Base-by-base conservation (phyloP, 2,329 filamentous ascomycete species). In the Mycocentrospora acerina region DNA sequence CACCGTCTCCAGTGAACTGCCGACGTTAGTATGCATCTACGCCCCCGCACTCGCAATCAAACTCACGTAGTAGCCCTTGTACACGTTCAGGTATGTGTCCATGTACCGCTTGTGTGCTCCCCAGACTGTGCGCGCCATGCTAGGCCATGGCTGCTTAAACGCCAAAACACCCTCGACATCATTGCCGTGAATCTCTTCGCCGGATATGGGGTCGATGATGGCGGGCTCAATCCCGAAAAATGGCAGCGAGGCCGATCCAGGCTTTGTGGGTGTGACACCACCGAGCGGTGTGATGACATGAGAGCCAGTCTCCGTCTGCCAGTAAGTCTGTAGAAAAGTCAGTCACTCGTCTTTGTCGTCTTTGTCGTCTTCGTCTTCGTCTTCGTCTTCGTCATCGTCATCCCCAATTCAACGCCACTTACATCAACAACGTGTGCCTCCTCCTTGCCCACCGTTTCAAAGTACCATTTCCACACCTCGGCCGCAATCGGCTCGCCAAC, bases 391-490 rank as follows among this genome's bases (percentile, higher is more conserved):
- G n/a, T n/a, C n/a, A n/a, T 16, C 24, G 8, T 26, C 19, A 24
- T 25, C 11, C 6, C 13, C 10, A 14, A 29, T 16, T n/a, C 24
- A 12, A 4, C 37, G 26, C 29, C 39, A 81, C 89, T 80, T 76
- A 95, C 90, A 68, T 98, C 93, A 38, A 96, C 85, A 68, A 98
- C 78, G 64, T 98, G 93, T 32, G 88, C 86, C 69, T 95, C 85
- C 70, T 91, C 85, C 78, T 90, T 94, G 62, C 93, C 93, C 36
- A 98, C 90, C 55, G 86, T 80, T 70, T 97, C 90, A 67, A 90
- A 91, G 74, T 97, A 98, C 93, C 93, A 98, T 74, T 97, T 97
- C 93, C 93, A 98, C 43, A 98, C 87, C 70, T 98, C 93, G 15
- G 91, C 88, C 13, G 93, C 91, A 60, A 98, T 98, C 26, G 93